Percentiles rank a stretch among this genome's conserved stretches.
phyloP scores from a whole-genome alignment of 2,329 filamentous ascomycete genomes.

The Aureobasidium sp. region DNA sequence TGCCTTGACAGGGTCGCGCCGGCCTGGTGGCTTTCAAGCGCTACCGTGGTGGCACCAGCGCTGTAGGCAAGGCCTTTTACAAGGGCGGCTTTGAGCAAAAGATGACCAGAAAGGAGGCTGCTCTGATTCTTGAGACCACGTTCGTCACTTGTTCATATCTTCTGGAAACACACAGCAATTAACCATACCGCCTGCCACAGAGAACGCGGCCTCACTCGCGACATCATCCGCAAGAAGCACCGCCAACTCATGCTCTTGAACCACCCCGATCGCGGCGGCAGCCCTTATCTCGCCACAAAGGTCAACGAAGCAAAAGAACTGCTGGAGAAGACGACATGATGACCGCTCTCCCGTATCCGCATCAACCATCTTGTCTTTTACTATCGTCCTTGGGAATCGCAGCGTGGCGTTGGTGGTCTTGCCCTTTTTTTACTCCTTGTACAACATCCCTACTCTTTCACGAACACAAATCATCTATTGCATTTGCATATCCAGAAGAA shows the following conservation, averaged over 20 bases:
- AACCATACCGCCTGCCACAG: background rate
- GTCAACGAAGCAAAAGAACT: slow-evolving; percentile 98
- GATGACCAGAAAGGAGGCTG: slow-evolving; percentile 89
- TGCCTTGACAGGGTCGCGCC: slow-evolving; percentile 66
- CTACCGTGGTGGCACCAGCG: slow-evolving; percentile 66
- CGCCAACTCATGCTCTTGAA: slow-evolving; percentile 94
- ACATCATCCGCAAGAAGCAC: slow-evolving; percentile 92
- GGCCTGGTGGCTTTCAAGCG: slow-evolving; percentile 83
- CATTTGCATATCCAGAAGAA: background rate
- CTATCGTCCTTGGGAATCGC: slow-evolving; percentile 1
- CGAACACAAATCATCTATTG: background rate
- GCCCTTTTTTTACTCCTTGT: background rate
- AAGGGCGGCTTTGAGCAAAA: slow-evolving; percentile 96
- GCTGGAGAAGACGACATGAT: slow-evolving; percentile 60
- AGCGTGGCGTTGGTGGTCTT: slow-evolving; percentile 11
- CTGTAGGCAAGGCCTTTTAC: slow-evolving; percentile 87
- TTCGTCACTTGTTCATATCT: slow-evolving; percentile 39
- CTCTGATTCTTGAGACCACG: slow-evolving; percentile 85
- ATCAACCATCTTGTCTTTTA: background rate
- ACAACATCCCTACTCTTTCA: slow-evolving; percentile 9
- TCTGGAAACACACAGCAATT: background rate
- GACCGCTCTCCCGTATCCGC: background rate
- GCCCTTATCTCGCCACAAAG: slow-evolving; percentile 93
- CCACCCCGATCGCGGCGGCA: slow-evolving; percentile 94
- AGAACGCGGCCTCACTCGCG: slow-evolving; percentile 80